Base-by-base conservation (phyloP, 345 rosid species). In the thale cress (Arabidopsis thaliana) region DNA sequence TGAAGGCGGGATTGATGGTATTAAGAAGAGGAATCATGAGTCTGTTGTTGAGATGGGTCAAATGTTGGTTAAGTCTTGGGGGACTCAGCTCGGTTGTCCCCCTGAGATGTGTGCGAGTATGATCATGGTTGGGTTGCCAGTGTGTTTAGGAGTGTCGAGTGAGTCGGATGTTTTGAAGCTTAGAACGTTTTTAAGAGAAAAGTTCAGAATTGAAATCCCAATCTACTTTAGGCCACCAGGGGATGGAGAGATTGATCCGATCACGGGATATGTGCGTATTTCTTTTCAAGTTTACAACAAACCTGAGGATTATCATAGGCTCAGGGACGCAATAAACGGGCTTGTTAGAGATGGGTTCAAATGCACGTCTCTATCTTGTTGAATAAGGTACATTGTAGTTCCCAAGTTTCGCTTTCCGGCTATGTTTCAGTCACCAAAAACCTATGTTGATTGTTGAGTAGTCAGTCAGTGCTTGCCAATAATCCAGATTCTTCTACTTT, bases 61-160 rank as follows among this genome's bases (percentile, higher is more conserved):
- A 49, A 87, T 95, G 99, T 58, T 95, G 84, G 93, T 78, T 0
- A 74, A 85, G 45, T 83, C 98, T 0, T 95, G 99, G 99, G 93
- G 93, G 20, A 95, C 99, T 1, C 84, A 75, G 77, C 88, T 92
- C 1, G 99, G 99, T 8, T 86, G 88, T 59, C 93, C 97, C 0
- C 86, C 91, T 0, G 86, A 92, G 71, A 90, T 95, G 98, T 87
- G 96, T 49, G 76, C 90, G 0, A 87, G 89, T 75, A 92, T 90
- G 98, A 78, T 88, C 67, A 95, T 95, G 99, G 91, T 92, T 1
- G 93, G 98, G 1, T 78, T 95, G 78, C 99, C 99, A 9, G 81
- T 86, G 13, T 80, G 88, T 66, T 81, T 90, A 83, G 82, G 76
- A 20, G 87, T 90, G 67, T 59, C 71, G 4, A 80, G 84, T 65